Conservation (phyloP, 257 asterid species). For the Nicotiana undulata region DNA sequence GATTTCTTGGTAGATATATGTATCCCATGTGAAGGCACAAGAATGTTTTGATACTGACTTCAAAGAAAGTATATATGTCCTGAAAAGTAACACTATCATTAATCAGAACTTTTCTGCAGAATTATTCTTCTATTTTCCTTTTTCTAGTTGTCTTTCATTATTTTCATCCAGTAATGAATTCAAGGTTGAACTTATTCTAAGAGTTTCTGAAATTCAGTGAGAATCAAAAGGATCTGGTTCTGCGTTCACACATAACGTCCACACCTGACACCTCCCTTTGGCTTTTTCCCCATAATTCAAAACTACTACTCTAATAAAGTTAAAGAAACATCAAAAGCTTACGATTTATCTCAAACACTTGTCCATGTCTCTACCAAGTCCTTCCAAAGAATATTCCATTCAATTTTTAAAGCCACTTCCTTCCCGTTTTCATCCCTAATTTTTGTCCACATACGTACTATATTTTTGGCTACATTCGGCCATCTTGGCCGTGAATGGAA, state of each 20-base stretch:
- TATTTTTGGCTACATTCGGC: conserved; percentile 8
- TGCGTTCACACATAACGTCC: no score
- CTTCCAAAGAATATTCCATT: conserved; percentile 13
- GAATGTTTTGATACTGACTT: conserved; percentile 33
- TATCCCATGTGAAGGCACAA: background rate
- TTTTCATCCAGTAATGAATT: conserved; percentile 16
- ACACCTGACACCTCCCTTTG: no score
- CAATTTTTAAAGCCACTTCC: background rate
- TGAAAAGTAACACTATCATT: conserved; percentile 11
- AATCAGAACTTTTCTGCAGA: background rate
- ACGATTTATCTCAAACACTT: background rate
- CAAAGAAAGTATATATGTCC: conserved; percentile 15
- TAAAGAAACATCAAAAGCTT: background rate
- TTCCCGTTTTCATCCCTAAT: background rate
- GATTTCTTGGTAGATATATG: background rate
- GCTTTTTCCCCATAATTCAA: no score
- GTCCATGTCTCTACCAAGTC: background rate
- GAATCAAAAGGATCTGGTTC: conserved; percentile 1
- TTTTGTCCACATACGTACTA: conserved; percentile 1
- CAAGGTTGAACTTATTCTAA: conserved; percentile 30
- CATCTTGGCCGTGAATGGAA: background rate
- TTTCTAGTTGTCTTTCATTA: background rate
- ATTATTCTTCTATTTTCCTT: background rate
- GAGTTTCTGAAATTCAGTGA: conserved; percentile 24
- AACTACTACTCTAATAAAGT: no score